Base-by-base conservation (phyloP, 1,284 basidiomycete species). In the Ceratobasidium sp. region DNA sequence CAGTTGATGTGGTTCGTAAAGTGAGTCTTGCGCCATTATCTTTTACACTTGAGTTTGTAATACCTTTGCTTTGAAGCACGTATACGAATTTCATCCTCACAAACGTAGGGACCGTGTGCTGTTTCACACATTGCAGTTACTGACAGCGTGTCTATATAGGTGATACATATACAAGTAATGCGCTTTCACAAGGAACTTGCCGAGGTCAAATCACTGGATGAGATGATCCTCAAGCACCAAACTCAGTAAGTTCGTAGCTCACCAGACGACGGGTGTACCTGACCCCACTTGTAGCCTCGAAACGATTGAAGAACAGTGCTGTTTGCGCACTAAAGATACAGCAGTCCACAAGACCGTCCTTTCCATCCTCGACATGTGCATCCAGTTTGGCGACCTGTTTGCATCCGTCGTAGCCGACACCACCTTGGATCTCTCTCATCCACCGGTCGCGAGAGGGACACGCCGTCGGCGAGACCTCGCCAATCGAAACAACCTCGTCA, bases 1-100 rank as follows among this genome's bases (percentile, higher is more conserved):
- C 89, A 89, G 74, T 78, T 95, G 71, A 89, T 88, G 64, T 96
- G 94, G 94, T 89, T 95, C 77, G 85, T 93, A 79, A 92, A 93
- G 93, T 94, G 79, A 80, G 92, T 85, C 22, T 6, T 14, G 31
- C 13, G 2, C 13, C 31, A 2, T n/a, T 14, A 11, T 58, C 7
- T 4, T 19, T 19, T 4, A 16, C n/a, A 24, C 1, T 24, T 46
- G 24, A 29, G 19, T n/a, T 43, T 41, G 11, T 58, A 34, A 58
- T 29, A 2, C 16, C 6, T 14, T n/a, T 54, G 66, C 58, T 75
- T 41, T 58, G 41, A 78, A 95, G 93, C 78, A 89, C 88, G 0
- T 78, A 94, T 14, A 84, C 91, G 78, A 88, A 88, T 77, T 94
- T 93, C 81, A 80, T 95, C 51, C 89, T 88, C 51, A 91, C 89